Base-by-base conservation (phyloP, 2,329 filamentous ascomycete genomes). In the Fusarium caatingaense region DNA sequence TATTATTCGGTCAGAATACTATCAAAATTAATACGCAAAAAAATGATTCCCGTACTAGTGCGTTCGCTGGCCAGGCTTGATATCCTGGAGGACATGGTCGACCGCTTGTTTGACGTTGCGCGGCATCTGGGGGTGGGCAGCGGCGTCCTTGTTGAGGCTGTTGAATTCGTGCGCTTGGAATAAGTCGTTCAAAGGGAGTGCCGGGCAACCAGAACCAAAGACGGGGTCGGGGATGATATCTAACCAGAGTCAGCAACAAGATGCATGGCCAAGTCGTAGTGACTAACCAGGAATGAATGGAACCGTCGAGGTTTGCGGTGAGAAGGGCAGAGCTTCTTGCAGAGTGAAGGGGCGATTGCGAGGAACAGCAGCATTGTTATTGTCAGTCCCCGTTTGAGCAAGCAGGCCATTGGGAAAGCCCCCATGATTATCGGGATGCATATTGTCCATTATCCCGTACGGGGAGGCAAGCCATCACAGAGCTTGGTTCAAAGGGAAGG, bases 261-360 rank as follows among this genome's bases (percentile, higher is more conserved):
- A 25, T n/a, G 20, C 27, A 18, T 45, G 27, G 44, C 30, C 27
- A 54, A 20, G 32, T 20, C 37, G 40, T 25, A 49, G 46, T 11
- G 55, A 76, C 84, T 69, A 80, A 94, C 93, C 89, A 71, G 92
- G 87, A 78, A 92, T 88, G 79, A 95, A 93, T 5, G 93, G 92
- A 55, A 93, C 86, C 50, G 94, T 91, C 6, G 92, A 93, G 50
- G 91, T 92, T 77, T 95, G 91, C 25, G 93, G 93, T 54, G 92
- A 93, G 80, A 90, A 94, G n/a, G 92, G 91, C 47, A 96, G 84
- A 30, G 92, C 92, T 76, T 96, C 92, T 60, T 91, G 87, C 15
- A 96, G 86, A 6, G 87, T 87, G 76, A 90, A 89, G 2, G 89
- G 85, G 57, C 84, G 78, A 41, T 76, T 68, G 56, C 84, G 78